phyloP scores from a whole-genome alignment of 2,329 filamentous ascomycete species.

The Fonsecaea pedrosoi region DNA sequence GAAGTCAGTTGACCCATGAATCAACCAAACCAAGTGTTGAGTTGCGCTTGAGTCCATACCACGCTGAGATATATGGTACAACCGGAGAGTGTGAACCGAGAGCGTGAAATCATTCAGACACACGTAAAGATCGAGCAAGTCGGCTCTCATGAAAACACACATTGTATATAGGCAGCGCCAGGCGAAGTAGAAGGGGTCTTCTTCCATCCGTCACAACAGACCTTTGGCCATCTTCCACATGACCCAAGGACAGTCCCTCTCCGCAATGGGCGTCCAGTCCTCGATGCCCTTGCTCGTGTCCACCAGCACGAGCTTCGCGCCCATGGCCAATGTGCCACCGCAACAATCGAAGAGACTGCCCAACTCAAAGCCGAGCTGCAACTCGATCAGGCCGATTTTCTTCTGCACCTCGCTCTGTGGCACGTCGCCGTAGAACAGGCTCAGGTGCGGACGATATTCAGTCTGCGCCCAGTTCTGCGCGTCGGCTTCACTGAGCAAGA shows the following conservation, averaged over 20 bases:
- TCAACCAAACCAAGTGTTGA: no score
- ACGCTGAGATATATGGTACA: no score
- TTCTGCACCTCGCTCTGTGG: slow-evolving; percentile 29
- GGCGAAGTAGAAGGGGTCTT: no score
- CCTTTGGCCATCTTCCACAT: slow-evolving; percentile 33
- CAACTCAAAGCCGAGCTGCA: slow-evolving; percentile 33
- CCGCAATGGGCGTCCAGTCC: slow-evolving; percentile 29
- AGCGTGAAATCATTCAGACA: no score
- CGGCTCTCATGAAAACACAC: no score
- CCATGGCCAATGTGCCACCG: slow-evolving; percentile 32
- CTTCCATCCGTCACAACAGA: slow-evolving; percentile 15
- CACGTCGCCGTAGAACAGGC: slow-evolving; percentile 34
- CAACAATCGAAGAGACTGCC: slow-evolving; percentile 36
- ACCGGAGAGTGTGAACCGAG: no score
- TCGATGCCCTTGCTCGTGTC: slow-evolving; percentile 28
- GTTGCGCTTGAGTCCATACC: no score
- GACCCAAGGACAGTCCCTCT: slow-evolving; percentile 26
- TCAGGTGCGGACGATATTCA: slow-evolving; percentile 33
- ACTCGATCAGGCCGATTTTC: slow-evolving; percentile 31
- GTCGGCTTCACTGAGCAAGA: slow-evolving; percentile 14
- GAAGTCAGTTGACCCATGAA: no score
- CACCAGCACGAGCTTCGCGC: slow-evolving; percentile 32
- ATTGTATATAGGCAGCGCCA: no score
- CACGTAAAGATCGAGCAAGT: no score
- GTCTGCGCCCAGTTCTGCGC: slow-evolving; percentile 31